Evolutionary conservation across 495 filamentous ascomycete genomes (phyloP).

Genomic region (Lindgomyces ingoldianus): DNA sequence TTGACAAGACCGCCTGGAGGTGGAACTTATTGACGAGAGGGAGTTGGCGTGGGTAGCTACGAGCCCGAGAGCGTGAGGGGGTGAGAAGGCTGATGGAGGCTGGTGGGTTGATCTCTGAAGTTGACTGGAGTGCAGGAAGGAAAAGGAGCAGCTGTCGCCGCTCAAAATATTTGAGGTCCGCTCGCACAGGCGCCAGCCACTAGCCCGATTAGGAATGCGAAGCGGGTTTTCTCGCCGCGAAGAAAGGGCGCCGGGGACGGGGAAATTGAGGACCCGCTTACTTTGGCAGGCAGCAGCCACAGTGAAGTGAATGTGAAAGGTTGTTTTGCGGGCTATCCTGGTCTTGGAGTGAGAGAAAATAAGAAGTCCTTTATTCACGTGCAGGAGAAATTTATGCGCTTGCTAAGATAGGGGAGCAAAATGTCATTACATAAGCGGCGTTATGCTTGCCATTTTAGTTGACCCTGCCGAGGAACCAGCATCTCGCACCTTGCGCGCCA

Average conservation of each 20-base stretch:
- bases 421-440: not conserved
- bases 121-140: constrained; percentile 40
- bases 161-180: constrained; percentile 24
- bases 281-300: constrained; percentile 2
- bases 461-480: not conserved
- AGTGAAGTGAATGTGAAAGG: not conserved
- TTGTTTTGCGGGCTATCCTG: not conserved
- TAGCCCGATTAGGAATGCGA: constrained; percentile 17
- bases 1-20: constrained; percentile 46
- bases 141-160: constrained; percentile 31
- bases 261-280: constrained; percentile 1
- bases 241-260: constrained; percentile 9
- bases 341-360: not conserved
- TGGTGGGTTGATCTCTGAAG: constrained; percentile 23
- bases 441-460: not conserved
- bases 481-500: not conserved
- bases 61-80: constrained; percentile 43
- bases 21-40: constrained; percentile 43
- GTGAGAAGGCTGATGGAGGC: constrained; percentile 36
- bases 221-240: constrained; percentile 11
- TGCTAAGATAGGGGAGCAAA: not conserved
- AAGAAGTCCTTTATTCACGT: not conserved
- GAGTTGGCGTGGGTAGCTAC: constrained; percentile 50
- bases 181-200: not conserved
- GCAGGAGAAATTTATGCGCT: not conserved